phyloP scores from a whole-genome alignment of 495 filamentous ascomycete genomes.

The Xylaria scruposa region DNA sequence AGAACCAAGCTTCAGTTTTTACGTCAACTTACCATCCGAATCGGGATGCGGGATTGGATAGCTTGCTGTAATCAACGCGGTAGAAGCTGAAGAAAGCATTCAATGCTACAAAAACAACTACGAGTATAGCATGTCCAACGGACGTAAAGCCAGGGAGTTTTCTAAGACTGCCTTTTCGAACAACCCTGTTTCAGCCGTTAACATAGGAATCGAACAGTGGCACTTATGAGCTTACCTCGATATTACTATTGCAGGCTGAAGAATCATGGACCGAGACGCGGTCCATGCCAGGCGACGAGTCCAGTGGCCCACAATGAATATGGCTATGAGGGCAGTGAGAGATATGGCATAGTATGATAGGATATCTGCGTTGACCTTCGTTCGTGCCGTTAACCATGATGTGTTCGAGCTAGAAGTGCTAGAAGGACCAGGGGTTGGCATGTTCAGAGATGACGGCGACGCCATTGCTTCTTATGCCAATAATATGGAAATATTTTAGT shows the following conservation, averaged over 20 bases:
- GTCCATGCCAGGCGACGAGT: constrained; percentile 35
- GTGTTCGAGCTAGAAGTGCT: constrained; percentile 20
- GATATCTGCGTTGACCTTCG: constrained; percentile 42
- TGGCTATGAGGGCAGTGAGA: constrained; percentile 53
- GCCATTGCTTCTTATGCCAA: constrained; percentile 11
- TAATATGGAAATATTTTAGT: background rate
- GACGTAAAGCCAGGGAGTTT: constrained; percentile 59
- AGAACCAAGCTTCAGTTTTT: background rate
- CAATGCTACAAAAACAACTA: constrained; percentile 56
- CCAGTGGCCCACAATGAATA: constrained; percentile 61
- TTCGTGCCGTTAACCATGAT: constrained; percentile 39
- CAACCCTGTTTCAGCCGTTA: background rate
- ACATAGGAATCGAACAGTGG: constrained; percentile 32
- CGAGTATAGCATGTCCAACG: constrained; percentile 56
- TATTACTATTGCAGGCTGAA: constrained; percentile 28
- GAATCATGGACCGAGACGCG: constrained; percentile 31
- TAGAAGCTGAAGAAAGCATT: constrained; percentile 59
- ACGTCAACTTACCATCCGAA: constrained; percentile 57
- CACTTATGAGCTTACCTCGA: constrained; percentile 34
- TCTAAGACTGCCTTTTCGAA: constrained; percentile 52
- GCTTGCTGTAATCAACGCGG: constrained; percentile 45
- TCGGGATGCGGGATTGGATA: constrained; percentile 45
- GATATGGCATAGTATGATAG: constrained; percentile 52
- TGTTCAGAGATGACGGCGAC: background rate
- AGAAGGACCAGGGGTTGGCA: background rate